Conservation (phyloP, 768 basidiomycete genomes). For the Tulasnella sp. region DNA sequence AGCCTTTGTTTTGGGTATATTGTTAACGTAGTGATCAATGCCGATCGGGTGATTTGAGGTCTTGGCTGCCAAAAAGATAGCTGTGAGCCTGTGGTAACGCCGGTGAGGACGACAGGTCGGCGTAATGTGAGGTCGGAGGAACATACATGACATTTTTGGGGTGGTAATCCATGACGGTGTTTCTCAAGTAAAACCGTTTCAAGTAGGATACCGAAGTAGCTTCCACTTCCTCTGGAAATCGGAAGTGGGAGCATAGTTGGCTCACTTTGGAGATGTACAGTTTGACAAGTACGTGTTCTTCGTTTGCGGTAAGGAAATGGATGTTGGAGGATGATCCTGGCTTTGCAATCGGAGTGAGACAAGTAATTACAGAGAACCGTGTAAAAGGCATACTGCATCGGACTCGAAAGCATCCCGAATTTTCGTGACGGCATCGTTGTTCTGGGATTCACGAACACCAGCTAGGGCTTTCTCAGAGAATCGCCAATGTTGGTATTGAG, state of each 20-base stretch:
- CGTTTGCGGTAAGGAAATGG: slow-evolving; percentile 63
- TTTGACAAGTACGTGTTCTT: slow-evolving; percentile 80
- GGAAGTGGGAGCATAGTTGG: slow-evolving; percentile 71
- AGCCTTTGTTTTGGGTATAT: slow-evolving; percentile 68
- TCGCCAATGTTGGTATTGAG: slow-evolving; percentile 80
- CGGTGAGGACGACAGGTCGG: slow-evolving; percentile 11
- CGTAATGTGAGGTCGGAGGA: neutral
- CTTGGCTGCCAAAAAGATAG: slow-evolving; percentile 90
- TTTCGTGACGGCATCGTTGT: slow-evolving; percentile 58
- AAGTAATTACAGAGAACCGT: neutral
- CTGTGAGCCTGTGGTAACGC: slow-evolving; percentile 59
- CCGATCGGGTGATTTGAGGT: slow-evolving; percentile 92
- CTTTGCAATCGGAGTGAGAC: slow-evolving; percentile 27
- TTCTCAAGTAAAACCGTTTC: slow-evolving; percentile 93
- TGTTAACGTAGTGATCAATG: slow-evolving; percentile 68
- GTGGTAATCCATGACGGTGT: slow-evolving; percentile 99
- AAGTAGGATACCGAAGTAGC: slow-evolving; percentile 85
- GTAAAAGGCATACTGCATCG: slow-evolving; percentile 46
- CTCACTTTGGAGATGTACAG: slow-evolving; percentile 81
- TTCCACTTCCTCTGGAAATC: slow-evolving; percentile 84
- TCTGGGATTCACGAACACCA: slow-evolving; percentile 51
- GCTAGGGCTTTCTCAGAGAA: slow-evolving; percentile 60
- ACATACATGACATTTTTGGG: slow-evolving; percentile 95
- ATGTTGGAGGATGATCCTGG: slow-evolving; percentile 61
- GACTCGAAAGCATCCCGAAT: slow-evolving; percentile 68